Evolutionary conservation across 2,329 filamentous ascomycete species (phyloP).

Genomic region (Aspergillus sp.): DNA sequence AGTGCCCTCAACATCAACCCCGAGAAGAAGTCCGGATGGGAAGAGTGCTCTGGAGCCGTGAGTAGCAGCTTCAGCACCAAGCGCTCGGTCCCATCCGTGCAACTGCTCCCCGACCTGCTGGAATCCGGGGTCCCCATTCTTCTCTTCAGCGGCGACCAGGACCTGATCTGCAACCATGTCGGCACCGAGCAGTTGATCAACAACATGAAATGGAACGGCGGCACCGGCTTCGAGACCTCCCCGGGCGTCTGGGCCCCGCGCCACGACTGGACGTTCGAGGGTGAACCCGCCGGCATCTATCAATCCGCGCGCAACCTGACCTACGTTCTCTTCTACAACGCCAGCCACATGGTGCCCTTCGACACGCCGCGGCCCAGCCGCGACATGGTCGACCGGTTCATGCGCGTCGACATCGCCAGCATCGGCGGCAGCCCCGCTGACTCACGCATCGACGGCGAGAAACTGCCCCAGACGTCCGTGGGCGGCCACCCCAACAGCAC

Average conservation of each 20-base stretch:
- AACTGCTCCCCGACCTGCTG: slow-evolving; percentile 69
- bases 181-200: slow-evolving; percentile 87
- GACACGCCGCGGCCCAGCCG: slow-evolving; percentile 77
- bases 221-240: slow-evolving; percentile 79
- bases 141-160: slow-evolving; percentile 87
- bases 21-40: slow-evolving; percentile 81
- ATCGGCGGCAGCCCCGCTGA: slow-evolving; percentile 76
- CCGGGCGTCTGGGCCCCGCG: slow-evolving; percentile 88
- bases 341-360: slow-evolving; percentile 97
- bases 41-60: slow-evolving; percentile 78
- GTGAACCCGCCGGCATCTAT: slow-evolving; percentile 78
- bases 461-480: slow-evolving; percentile 67
- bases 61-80: slow-evolving; percentile 59
- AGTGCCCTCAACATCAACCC: slow-evolving; percentile 72
- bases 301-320: slow-evolving; percentile 92
- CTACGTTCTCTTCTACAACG: slow-evolving; percentile 91
- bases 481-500: slow-evolving; percentile 65
- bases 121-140: slow-evolving; percentile 64
- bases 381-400: slow-evolving; percentile 96
- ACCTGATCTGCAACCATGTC: slow-evolving; percentile 94
- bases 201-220: slow-evolving; percentile 85
- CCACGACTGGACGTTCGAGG: slow-evolving; percentile 89
- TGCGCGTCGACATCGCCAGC: slow-evolving; percentile 80
- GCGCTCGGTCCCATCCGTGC: slow-evolving; percentile 64
- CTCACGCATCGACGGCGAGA: slow-evolving; percentile 76